Evolutionary conservation across 2,329 filamentous ascomycete species (phyloP).

Genomic region (Huntiella omanensis): DNA sequence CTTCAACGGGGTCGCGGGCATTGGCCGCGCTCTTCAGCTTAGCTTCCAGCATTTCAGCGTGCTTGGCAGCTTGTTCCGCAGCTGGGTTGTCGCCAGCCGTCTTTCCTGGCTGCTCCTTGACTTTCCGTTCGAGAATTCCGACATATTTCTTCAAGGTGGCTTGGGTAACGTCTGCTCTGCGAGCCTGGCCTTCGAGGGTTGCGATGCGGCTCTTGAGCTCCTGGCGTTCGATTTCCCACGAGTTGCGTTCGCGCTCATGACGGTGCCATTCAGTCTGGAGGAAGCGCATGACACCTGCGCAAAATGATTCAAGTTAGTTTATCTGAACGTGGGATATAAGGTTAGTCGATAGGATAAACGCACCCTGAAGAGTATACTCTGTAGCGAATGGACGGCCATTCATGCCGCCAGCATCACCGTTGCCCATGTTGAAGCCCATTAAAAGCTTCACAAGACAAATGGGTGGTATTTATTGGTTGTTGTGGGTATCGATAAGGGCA

Average conservation of each 20-base stretch:
- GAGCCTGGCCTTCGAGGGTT: conserved; percentile 72
- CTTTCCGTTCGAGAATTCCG: conserved; percentile 67
- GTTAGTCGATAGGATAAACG: conserved; percentile 5
- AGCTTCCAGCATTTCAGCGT: conserved; percentile 32
- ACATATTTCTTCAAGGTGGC: conserved; percentile 84
- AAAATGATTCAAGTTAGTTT: conserved; percentile 3
- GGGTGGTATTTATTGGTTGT: too few relatives aligned
- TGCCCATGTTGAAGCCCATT: conserved; percentile 18
- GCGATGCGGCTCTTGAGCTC: conserved; percentile 98
- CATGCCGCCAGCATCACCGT: conserved; percentile 23
- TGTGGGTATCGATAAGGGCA: too few relatives aligned
- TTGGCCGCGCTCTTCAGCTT: conserved; percentile 26
- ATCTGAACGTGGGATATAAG: background rate
- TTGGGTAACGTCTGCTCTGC: conserved; percentile 73
- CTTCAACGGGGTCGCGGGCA: conserved; percentile 19
- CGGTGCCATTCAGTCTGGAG: conserved; percentile 98
- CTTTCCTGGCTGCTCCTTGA: conserved; percentile 63
- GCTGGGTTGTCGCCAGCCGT: conserved; percentile 28
- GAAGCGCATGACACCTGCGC: conserved; percentile 87
- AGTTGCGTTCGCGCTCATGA: conserved; percentile 91
- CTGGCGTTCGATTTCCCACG: conserved; percentile 96
- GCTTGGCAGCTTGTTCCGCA: conserved; percentile 30
- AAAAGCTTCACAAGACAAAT: background rate
- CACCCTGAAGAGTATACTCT: conserved; percentile 42
- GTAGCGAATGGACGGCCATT: conserved; percentile 36